Evolutionary conservation across 1,284 basidiomycete species (phyloP).

Genomic region (Papiliotrema terrestris): DNA sequence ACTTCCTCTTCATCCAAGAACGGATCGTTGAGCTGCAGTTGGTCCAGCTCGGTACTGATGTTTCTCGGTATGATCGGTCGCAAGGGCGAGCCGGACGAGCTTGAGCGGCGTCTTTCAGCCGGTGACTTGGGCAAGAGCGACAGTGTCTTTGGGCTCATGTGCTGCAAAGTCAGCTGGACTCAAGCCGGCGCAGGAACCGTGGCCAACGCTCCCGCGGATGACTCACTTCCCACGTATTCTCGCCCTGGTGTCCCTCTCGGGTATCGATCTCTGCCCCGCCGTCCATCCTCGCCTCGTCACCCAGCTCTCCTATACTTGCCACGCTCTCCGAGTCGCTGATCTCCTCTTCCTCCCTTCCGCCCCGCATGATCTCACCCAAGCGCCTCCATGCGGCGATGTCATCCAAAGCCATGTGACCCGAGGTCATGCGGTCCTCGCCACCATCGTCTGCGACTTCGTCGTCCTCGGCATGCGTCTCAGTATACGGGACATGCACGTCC

Average conservation of each 20-base stretch:
- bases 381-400: conserved; percentile 42
- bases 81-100: conserved; percentile 66
- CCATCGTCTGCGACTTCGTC: conserved; percentile 1
- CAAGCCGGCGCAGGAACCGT: neutral
- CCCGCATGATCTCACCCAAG: conserved; percentile 41
- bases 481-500: neutral
- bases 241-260: conserved; percentile 50
- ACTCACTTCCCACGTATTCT: conserved; percentile 90
- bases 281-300: conserved; percentile 66
- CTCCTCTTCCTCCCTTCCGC: conserved; percentile 19
- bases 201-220: neutral
- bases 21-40: conserved; percentile 50
- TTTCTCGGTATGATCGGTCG: conserved; percentile 72
- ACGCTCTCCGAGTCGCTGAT: conserved; percentile 5
- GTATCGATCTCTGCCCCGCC: conserved; percentile 59
- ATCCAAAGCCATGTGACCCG: conserved; percentile 11
- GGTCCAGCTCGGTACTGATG: conserved; percentile 46
- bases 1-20: conserved; percentile 59
- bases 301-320: conserved; percentile 83
- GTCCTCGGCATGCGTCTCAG: neutral
- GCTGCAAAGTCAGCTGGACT: conserved; percentile 53
- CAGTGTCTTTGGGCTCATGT: conserved; percentile 91
- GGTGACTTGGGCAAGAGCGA: conserved; percentile 84
- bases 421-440: conserved; percentile 4
- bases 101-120: conserved; percentile 64